Base-by-base conservation (phyloP, 2,329 filamentous ascomycete species). In the Fusarium kyushuense region DNA sequence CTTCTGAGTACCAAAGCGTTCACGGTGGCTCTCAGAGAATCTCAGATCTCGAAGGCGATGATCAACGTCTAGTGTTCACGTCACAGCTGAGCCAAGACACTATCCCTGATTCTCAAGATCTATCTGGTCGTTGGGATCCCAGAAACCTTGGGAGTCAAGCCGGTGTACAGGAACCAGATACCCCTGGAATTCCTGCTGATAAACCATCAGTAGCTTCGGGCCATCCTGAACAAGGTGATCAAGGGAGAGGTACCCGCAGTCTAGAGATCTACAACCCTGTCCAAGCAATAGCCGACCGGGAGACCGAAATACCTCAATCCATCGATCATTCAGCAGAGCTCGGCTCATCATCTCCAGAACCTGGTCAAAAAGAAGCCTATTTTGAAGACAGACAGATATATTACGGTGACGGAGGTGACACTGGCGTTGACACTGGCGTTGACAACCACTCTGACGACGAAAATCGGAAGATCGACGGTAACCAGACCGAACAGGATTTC, bases 81-180 rank as follows among this genome's bases (percentile, higher is more conserved):
- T 72, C 75, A 6, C 68, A 75, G 27, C 58, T 76, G 36, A 81
- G 77, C 57, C 75, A 77, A 54, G 67, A 68, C 27, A 83, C 79
- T 5, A 80, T 84, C 25, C 81, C 81, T 0, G 82, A 84, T 60
- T 84, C 83, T 1, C 81, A 84, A 60, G 81, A 80, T 33, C 66
- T 63, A 12, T 76, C 76, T n/a, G 71, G 67, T 13, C 71, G 70
- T 52, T 72, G 66, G 58, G 64, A 72, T 6, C 67, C 70, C 45
- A 38, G 56, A 43, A 32, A 57, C 29, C 13, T 36, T 17, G 60
- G 46, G 54, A 45, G 55, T 12, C 53, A 38, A 32, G 32, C 33
- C 54, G 60, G 45, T 51, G 27, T 38, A 29, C 58, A 54, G 19
- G 41, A 58, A 23, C 30, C 52, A 42, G 45, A 49, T n/a, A 53